Evolutionary conservation across 2,329 filamentous ascomycete genomes (phyloP), one percentile per base, ranked within the genome.

Genomic region (Aspergillus ruber): DNA sequence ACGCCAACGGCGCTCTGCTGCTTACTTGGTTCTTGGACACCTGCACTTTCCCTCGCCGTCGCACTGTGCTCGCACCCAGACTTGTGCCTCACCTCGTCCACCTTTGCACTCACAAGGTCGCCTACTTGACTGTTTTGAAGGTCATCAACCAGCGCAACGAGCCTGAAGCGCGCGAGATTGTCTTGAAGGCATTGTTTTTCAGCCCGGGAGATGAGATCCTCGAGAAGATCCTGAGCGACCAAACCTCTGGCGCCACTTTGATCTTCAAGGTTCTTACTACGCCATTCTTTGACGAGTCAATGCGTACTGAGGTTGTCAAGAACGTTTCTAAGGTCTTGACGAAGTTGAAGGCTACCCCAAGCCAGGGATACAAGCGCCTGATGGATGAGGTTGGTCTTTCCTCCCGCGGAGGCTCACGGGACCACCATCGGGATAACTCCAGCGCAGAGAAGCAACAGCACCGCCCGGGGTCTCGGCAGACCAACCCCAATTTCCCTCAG

Each of bases 211-310:
- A 97, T 60, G 84, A 90, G 57, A 83, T 88, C 1, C 73, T 98
- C 36, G 90, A 95, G 65, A 87, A 88, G 47, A 97, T 98, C 50
- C 76, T 98, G 29, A 86, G 83, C 52, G 93, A 98, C 64, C 89
- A 94, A 61, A 83, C 86, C 42, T 97, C 90, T 56, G 93, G 93
- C 46, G 89, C 91, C 3, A 97, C 91, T 1, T 74, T 98, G 56
- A 97, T 98, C 61, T 98, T 97, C 81, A 98, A 98, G 77, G 90
- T 97, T 29, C 77, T 98, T 47, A 97, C 93, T 0, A 97, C 90
- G 6, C 93, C 93, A 0, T 97, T 96, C 79, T 90, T 97, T 55
- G 93, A 98, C 56, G 93, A 98, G 66, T 83, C 77, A 45, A 90
- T 96, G 64, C 86, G 93, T 42, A 76, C 79, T 41, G 88, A 96